These are phyloP conservation scores for Penicillium psychrofluorescens DNA, from an alignment of 495 filamentous ascomycete species.

Conservation along the genomic window DNA sequence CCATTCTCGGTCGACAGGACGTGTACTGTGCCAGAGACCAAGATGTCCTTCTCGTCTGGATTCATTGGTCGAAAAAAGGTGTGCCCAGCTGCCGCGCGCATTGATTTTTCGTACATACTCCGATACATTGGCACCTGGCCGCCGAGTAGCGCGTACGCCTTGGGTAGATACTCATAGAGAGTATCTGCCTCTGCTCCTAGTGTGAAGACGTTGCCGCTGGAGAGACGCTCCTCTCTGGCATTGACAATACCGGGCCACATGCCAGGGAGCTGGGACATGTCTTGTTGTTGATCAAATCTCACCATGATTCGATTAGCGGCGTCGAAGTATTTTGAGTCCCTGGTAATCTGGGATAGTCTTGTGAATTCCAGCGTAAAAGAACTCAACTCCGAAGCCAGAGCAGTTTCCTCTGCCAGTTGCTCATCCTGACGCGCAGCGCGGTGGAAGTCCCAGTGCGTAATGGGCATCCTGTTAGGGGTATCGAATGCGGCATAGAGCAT, in stretches of 20 bases:
- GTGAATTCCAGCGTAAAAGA: constrained; percentile 84
- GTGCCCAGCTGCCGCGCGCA: constrained; percentile 23
- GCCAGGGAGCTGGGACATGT: constrained; percentile 40
- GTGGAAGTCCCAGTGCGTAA: constrained; percentile 22
- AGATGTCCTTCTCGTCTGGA: constrained; percentile 28
- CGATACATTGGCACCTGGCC: constrained; percentile 28
- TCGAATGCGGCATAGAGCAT: constrained; percentile 34
- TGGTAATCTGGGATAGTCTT: constrained; percentile 76
- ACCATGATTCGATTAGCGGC: constrained; percentile 77
- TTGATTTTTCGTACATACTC: constrained; percentile 31
- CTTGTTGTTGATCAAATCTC: constrained; percentile 62
- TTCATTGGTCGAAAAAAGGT: constrained; percentile 41
- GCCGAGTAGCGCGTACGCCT: constrained; percentile 29
- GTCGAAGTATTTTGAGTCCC: constrained; percentile 77
- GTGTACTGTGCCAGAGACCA: constrained; percentile 27
- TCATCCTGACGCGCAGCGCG: constrained; percentile 12
- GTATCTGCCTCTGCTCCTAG: constrained; percentile 25
- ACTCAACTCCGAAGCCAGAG: constrained; percentile 67
- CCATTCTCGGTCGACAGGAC: constrained; percentile 6
- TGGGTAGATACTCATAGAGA: constrained; percentile 25
- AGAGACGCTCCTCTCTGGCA: constrained; percentile 6
- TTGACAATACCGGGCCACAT: constrained; percentile 26
- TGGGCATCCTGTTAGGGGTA: constrained; percentile 32
- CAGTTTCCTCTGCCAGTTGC: constrained; percentile 14
- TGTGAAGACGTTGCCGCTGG: constrained; percentile 11